These are phyloP conservation scores for Xerocomellus chrysenteron DNA, from an alignment of 768 basidiomycete genomes.

Conservation along the genomic window DNA sequence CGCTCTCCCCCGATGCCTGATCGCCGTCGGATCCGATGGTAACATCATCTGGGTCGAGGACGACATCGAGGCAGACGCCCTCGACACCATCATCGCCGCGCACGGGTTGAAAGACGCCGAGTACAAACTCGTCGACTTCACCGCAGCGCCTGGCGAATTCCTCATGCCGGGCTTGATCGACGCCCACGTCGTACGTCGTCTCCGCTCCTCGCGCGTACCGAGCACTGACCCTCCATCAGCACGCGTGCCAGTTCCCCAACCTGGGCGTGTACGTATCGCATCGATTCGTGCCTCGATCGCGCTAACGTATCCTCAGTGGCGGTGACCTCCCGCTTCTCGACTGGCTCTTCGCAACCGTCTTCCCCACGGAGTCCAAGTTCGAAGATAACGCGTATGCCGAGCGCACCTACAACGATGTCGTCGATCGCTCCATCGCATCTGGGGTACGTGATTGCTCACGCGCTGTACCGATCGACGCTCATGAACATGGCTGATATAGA, in stretches of 20 bases:
- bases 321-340: constrained; percentile 81
- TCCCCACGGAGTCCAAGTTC: constrained; percentile 82
- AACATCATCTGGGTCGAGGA: constrained; percentile 71
- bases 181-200: constrained; percentile 74
- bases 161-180: constrained; percentile 87
- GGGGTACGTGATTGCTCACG: constrained; percentile 54
- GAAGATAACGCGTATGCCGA: constrained; percentile 62
- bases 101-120: constrained; percentile 45
- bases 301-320: constrained; percentile 46
- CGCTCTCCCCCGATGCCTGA: constrained; percentile 50
- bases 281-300: too few relatives aligned
- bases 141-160: constrained; percentile 52
- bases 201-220: not conserved
- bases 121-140: constrained; percentile 35
- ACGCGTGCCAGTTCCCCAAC: constrained; percentile 41
- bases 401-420: constrained; percentile 62
- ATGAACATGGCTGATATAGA: constrained; percentile 38
- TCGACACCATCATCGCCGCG: constrained; percentile 51
- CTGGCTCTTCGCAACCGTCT: constrained; percentile 81
- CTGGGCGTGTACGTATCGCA: constrained; percentile 28
- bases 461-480: not conserved
- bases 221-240: constrained; percentile 9
- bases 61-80: constrained; percentile 45
- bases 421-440: constrained; percentile 62
- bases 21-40: constrained; percentile 51